phyloP scores from a whole-genome alignment of 2,329 filamentous ascomycete species.

The Ophiostoma ips region DNA sequence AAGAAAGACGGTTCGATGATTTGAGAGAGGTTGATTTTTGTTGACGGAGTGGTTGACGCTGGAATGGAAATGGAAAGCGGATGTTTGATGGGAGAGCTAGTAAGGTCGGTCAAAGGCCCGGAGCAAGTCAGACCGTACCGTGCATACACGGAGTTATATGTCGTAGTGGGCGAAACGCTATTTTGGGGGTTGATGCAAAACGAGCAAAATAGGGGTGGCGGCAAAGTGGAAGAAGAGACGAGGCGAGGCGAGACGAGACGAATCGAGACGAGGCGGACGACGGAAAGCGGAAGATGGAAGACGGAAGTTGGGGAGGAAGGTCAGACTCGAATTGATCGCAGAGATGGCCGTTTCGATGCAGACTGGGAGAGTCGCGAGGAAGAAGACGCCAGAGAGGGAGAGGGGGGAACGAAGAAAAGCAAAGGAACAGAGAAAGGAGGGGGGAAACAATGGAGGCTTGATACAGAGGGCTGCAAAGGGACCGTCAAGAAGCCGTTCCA shows the following conservation, averaged over 20 bases:
- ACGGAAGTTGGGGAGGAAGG: too few species aligned
- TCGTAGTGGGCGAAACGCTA: not conserved
- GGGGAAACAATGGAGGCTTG: too few species aligned
- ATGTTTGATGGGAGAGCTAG: not conserved
- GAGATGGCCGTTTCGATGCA: too few species aligned
- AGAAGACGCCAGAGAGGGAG: too few species aligned
- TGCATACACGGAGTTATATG: not conserved
- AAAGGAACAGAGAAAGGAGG: too few species aligned
- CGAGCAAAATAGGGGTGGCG: not conserved
- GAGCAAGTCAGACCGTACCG: not conserved
- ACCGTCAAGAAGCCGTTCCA: too few species aligned
- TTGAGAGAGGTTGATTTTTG: not conserved
- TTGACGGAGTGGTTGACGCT: not conserved
- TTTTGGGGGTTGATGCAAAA: not conserved
- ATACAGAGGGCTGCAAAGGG: too few species aligned
- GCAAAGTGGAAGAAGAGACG: not conserved
- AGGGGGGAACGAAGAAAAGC: too few species aligned
- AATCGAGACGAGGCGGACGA: not conserved
- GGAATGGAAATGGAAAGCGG: not conserved
- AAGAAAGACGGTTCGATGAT: not conserved
- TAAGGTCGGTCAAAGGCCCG: not conserved
- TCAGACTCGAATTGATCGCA: not conserved
- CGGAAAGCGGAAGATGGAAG: too few species aligned
- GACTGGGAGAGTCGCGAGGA: too few species aligned
- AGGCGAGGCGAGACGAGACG: not conserved